Evolutionary conservation across 2,329 filamentous ascomycete genomes (phyloP).

Genomic region (Metarhizium robertsii): DNA sequence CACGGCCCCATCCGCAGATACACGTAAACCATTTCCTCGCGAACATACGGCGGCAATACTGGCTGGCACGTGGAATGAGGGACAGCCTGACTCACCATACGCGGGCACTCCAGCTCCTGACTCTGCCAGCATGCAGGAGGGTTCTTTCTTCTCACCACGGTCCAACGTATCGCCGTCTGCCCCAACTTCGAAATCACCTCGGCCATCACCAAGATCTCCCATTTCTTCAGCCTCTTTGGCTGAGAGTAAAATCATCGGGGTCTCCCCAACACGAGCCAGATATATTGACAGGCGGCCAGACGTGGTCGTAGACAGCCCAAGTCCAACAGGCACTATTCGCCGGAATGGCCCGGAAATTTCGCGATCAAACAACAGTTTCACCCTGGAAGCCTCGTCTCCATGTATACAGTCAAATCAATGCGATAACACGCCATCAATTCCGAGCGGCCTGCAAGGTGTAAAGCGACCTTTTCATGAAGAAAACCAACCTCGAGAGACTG

Average conservation of each 20-base stretch:
- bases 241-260: neutral
- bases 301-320: neutral
- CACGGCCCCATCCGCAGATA: constrained; percentile 18
- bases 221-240: neutral
- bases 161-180: neutral
- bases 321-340: neutral
- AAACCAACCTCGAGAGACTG: constrained; percentile 3
- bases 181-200: neutral
- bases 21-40: constrained; percentile 16
- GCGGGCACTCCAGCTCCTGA: constrained; percentile 18
- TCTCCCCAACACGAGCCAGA: neutral
- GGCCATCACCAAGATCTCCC: neutral
- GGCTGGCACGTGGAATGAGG: constrained; percentile 53
- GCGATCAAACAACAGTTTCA: neutral
- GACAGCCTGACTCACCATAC: constrained; percentile 48
- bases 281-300: constrained; percentile 1
- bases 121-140: constrained; percentile 8
- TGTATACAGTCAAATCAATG: constrained; percentile 7
- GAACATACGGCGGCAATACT: constrained; percentile 47
- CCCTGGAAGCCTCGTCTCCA: constrained; percentile 11
- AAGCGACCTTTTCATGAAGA: constrained; percentile 21
- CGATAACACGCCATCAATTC: neutral
- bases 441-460: constrained; percentile 15
- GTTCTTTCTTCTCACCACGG: constrained; percentile 6
- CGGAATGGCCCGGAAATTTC: neutral